These are phyloP conservation scores for Acacia pycnantha DNA, from an alignment of 331 rosid genomes.

Conservation along the genomic window DNA sequence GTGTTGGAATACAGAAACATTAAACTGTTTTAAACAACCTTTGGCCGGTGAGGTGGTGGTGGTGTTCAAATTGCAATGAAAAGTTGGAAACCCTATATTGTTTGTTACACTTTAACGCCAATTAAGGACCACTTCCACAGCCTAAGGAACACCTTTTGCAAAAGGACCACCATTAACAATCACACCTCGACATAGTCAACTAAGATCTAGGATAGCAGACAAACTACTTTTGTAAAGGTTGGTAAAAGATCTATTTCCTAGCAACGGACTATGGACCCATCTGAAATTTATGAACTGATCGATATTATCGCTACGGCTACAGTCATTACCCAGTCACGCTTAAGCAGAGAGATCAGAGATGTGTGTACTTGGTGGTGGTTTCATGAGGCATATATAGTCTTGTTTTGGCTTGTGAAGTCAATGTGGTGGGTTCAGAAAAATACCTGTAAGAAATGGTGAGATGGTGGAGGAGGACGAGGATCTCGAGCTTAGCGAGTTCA, in stretches of 20 bases:
- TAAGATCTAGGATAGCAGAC: conserved; percentile 20
- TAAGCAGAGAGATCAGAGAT: neutral
- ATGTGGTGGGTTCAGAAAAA: neutral
- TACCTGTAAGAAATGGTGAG: conserved; percentile 78
- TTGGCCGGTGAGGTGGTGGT: neutral
- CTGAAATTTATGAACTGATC: neutral
- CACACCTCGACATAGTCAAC: neutral
- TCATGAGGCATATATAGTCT: neutral
- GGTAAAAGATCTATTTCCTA: neutral
- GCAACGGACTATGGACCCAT: neutral
- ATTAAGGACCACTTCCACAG: conserved; percentile 59
- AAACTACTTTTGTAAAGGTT: conserved; percentile 6
- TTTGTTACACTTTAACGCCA: neutral
- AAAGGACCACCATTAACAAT: conserved; percentile 47
- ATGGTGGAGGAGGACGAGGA: conserved; percentile 84
- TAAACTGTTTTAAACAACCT: neutral
- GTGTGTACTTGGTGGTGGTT: neutral
- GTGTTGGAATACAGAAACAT: conserved; percentile 19
- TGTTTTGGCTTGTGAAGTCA: neutral
- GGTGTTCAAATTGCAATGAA: neutral
- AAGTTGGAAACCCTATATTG: neutral
- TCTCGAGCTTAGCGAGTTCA: conserved; percentile 91
- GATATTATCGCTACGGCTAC: neutral
- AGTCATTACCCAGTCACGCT: neutral
- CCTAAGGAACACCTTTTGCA: conserved; percentile 38